Base-by-base conservation (phyloP, 352 stramenopile genomes). In the Phytopythium aichiense region DNA sequence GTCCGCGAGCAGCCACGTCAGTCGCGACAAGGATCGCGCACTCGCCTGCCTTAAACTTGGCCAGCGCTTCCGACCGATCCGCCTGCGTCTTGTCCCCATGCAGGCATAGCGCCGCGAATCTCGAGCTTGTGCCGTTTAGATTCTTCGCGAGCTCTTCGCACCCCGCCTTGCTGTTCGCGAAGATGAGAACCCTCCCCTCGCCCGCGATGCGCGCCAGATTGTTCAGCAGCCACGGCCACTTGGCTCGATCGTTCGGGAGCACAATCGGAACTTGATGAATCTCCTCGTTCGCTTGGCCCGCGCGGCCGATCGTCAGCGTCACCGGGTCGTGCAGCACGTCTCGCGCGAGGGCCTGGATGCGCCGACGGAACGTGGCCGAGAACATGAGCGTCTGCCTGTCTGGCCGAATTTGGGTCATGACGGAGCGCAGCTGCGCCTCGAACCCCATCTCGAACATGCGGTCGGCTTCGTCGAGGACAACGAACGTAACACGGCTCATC, bases 371-470 rank as follows among this genome's bases (percentile, higher is more conserved):
- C 15, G 89, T 97, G 2, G 89, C 89, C 0, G 79, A 94, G 56
- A 96, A 97, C 75, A 97, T 82, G 22, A 96, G 74, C 18, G 79
- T 96, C 67, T 96, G 88, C 2, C 89, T 67, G 63, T 94, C 88
- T 0, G 89, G 88, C 8, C 88, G 85, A 22, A 96, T 86, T 61
- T 95, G 84, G 18, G 80, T 73, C 63, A 96, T 72, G 42, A 95
- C 77, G n/a, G 83, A 91, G 7, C 81, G 79, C 28, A 94, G 52
- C 63, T 96, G 88, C 18, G 85, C 67, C 62, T 94, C 86, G 64
- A 96, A 96, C 0, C 87, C 87, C 85, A 96, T 91, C 46, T 95
- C 87, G 73, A 96, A 94, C 87, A 96, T 96, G 23, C 87, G 84
- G 56, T 96, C 87, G 3, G 87, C 87, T 72, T 96, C 87, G 58